Evolutionary conservation across 169 alveolate species (phyloP).

Genomic region (Besnoitia besnoiti): DNA sequence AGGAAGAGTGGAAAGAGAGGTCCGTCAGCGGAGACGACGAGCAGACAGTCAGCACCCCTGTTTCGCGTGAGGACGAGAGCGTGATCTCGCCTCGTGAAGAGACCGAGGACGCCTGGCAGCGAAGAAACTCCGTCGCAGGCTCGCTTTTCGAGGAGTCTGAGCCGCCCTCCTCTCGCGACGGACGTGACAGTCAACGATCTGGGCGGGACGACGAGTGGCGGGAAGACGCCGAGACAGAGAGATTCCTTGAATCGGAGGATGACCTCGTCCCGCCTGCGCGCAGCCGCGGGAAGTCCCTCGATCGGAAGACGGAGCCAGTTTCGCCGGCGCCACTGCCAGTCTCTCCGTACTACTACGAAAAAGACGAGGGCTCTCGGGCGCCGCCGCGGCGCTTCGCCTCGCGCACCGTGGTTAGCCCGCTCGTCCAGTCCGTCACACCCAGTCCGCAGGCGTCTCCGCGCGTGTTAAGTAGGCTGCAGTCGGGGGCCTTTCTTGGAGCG

Average conservation of each 20-base stretch:
- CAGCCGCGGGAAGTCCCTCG: not conserved
- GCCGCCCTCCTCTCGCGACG: not conserved
- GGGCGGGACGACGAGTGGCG: not conserved
- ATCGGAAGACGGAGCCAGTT: not conserved
- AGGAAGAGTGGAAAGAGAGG: not conserved
- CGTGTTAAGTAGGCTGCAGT: not conserved
- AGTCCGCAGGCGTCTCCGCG: constrained; percentile 7
- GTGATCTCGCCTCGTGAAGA: not conserved
- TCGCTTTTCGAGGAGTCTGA: not conserved
- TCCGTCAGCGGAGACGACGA: not conserved
- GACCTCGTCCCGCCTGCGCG: not conserved
- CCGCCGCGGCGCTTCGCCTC: constrained; percentile 8
- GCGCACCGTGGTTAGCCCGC: not conserved
- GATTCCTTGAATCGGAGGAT: not conserved
- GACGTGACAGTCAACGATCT: not conserved
- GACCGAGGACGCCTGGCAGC: not conserved
- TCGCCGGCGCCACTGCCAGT: not conserved
- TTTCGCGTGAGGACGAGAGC: not conserved
- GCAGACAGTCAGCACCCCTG: not conserved
- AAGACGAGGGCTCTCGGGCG: not conserved
- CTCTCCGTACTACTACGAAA: constrained; percentile 1
- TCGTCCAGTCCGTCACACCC: constrained; percentile 6
- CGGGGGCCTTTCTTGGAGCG: not conserved
- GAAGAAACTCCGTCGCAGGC: not conserved
- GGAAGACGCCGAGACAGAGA: not conserved